Evolutionary conservation across 306 rosid species (phyloP).

Genomic region (Rubus idaeus): DNA sequence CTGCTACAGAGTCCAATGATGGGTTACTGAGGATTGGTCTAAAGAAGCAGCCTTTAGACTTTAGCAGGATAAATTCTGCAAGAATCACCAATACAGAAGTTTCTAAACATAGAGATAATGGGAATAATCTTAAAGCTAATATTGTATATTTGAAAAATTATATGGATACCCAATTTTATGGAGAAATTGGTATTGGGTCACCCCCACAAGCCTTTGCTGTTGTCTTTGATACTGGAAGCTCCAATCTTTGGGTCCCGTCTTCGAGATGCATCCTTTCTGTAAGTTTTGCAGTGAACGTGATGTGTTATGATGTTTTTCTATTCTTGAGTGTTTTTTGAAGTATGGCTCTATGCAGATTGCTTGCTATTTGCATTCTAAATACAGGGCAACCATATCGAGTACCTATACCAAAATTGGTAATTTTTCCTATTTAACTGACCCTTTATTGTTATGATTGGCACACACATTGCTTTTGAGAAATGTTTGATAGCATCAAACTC

Average conservation of each 20-base stretch:
- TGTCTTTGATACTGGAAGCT: constrained; percentile 79
- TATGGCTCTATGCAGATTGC: constrained; percentile 54
- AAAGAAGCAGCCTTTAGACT: constrained; percentile 38
- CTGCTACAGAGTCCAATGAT: constrained; percentile 24
- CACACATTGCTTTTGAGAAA: background rate
- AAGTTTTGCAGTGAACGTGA: constrained; percentile 21
- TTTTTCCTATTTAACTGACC: background rate
- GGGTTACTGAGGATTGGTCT: constrained; percentile 37
- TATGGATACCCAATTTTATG: constrained; percentile 67
- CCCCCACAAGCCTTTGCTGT: constrained; percentile 65
- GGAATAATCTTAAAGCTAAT: constrained; percentile 10
- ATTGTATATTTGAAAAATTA: constrained; percentile 59
- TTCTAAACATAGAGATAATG: constrained; percentile 1
- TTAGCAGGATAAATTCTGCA: constrained; percentile 33
- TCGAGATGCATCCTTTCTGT: constrained; percentile 70
- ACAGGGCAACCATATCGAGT: constrained; percentile 49
- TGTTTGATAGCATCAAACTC: background rate
- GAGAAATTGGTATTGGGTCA: constrained; percentile 72
- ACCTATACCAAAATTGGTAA: constrained; percentile 49
- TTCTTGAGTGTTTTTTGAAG: constrained; percentile 18
- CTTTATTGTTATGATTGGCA: background rate
- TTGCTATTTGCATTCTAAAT: constrained; percentile 68
- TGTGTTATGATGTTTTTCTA: constrained; percentile 11
- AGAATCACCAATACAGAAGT: constrained; percentile 14
- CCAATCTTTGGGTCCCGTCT: constrained; percentile 83